Evolutionary conservation across 2,329 filamentous ascomycete species (phyloP).

Genomic region (Talaromyces amestolkiae): DNA sequence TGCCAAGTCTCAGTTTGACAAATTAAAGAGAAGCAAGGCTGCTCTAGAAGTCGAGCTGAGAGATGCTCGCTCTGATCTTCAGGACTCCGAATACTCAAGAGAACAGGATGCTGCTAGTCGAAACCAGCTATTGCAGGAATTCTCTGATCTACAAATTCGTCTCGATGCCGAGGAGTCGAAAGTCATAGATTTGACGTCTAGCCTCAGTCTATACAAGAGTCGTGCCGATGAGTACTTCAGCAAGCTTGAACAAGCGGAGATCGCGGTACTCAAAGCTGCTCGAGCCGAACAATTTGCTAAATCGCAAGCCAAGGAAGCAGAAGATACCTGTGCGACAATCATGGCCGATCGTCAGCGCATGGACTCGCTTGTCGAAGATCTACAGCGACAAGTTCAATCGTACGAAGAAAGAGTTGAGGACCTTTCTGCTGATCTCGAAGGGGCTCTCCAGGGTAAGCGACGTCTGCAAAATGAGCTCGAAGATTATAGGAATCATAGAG

Average conservation of each 20-base stretch:
- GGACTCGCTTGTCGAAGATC: constrained; percentile 80
- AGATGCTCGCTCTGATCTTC: constrained; percentile 76
- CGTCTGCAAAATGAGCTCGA: constrained; percentile 95
- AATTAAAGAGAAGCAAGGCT: constrained; percentile 76
- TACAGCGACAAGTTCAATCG: constrained; percentile 84
- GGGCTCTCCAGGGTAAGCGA: constrained; percentile 83
- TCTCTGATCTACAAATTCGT: constrained; percentile 87
- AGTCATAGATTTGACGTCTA: constrained; percentile 77
- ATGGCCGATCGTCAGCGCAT: constrained; percentile 91
- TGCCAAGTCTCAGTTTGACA: constrained; percentile 82
- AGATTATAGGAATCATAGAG: constrained; percentile 91
- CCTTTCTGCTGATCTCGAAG: constrained; percentile 81
- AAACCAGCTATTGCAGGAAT: constrained; percentile 85
- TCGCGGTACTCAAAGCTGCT: constrained; percentile 86
- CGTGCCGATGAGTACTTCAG: constrained; percentile 94
- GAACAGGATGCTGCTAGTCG: constrained; percentile 88
- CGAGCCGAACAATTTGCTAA: constrained; percentile 93
- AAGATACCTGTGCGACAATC: constrained; percentile 84
- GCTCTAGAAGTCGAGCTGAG: constrained; percentile 81
- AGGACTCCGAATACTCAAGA: constrained; percentile 72
- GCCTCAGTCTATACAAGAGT: constrained; percentile 83
- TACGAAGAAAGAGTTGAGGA: constrained; percentile 91
- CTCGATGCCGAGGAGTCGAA: constrained; percentile 86
- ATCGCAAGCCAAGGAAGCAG: constrained; percentile 81
- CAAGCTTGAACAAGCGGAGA: constrained; percentile 95